Evolutionary conservation across 1,284 basidiomycete species (phyloP).

Genomic region (Golubevia pallescens): DNA sequence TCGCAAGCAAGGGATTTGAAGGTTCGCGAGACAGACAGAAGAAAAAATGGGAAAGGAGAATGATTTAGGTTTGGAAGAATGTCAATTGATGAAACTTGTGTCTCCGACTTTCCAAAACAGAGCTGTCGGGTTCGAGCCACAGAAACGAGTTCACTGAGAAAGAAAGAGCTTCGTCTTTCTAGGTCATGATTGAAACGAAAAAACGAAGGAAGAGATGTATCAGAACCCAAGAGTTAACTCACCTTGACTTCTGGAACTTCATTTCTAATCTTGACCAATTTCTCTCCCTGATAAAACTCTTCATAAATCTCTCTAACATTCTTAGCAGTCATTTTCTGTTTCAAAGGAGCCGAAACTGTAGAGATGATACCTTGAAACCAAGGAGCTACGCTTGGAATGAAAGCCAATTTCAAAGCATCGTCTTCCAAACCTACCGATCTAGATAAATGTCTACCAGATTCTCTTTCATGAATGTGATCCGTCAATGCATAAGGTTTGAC

Average conservation of each 20-base stretch:
- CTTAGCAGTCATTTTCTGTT: slow-evolving; percentile 71
- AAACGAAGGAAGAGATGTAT: neutral
- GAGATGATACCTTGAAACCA: slow-evolving; percentile 98
- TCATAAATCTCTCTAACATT: slow-evolving; percentile 77
- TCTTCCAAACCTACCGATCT: neutral
- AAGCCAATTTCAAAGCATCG: slow-evolving; percentile 74
- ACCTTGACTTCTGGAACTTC: slow-evolving; percentile 75
- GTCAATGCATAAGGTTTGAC: slow-evolving; percentile 87
- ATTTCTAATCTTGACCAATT: slow-evolving; percentile 73
- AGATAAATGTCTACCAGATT: too few relatives aligned
- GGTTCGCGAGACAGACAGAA: too few relatives aligned
- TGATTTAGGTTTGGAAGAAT: neutral
- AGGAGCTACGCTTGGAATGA: slow-evolving; percentile 84
- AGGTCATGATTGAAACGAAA: neutral
- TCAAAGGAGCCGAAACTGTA: slow-evolving; percentile 81
- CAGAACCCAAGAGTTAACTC: neutral
- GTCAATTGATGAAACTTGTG: too few relatives aligned
- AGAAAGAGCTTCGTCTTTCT: neutral
- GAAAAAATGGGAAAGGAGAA: neutral
- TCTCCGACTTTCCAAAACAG: too few relatives aligned
- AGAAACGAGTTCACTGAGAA: too few relatives aligned
- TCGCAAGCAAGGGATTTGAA: too few relatives aligned
- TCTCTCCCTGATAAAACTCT: slow-evolving; percentile 78
- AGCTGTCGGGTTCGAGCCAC: too few relatives aligned
- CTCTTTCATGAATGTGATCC: slow-evolving; percentile 96